Conservation (phyloP, 2,329 filamentous ascomycete species). For the Amauroascus niger region DNA sequence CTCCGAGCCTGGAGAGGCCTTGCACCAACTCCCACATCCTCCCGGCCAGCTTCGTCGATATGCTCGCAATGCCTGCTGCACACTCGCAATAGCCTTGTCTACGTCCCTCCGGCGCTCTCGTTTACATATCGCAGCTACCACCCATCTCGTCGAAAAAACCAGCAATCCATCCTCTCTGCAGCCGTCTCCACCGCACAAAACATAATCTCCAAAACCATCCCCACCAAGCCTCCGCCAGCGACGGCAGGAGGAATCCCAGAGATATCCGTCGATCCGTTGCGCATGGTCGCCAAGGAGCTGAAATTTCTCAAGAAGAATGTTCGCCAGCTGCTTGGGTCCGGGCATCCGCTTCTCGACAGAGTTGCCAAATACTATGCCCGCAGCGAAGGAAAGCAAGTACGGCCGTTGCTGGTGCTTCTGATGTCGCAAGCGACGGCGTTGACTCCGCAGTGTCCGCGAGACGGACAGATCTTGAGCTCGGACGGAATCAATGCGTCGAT, state of each 20-base stretch:
- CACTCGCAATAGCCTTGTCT: conserved; percentile 23
- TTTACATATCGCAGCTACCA: conserved; percentile 32
- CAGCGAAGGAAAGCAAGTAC: conserved; percentile 91
- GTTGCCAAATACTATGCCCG: conserved; percentile 98
- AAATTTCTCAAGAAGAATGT: conserved; percentile 93
- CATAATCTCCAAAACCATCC: conserved; percentile 36
- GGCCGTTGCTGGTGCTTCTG: conserved; percentile 85
- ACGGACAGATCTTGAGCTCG: conserved; percentile 16
- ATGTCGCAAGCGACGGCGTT: conserved; percentile 92
- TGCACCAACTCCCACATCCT: conserved; percentile 12
- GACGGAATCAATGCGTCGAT: conserved; percentile 50
- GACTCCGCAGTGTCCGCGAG: conserved; percentile 52
- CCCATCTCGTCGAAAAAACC: conserved; percentile 32
- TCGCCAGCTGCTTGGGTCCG: conserved; percentile 81
- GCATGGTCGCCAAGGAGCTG: conserved; percentile 90
- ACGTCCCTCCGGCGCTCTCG: conserved; percentile 17
- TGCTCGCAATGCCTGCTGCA: conserved; percentile 34
- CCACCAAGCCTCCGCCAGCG: conserved; percentile 13
- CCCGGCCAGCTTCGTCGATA: conserved; percentile 26
- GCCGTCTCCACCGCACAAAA: conserved; percentile 46
- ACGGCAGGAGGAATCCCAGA: conserved; percentile 27
- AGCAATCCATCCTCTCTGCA: conserved; percentile 33
- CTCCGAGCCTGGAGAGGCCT: conserved; percentile 15
- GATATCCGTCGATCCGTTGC: conserved; percentile 75
- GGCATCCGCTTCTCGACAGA: conserved; percentile 86